Evolutionary conservation across 805 yeast species (phyloP).

Genomic region (Myxozyma nipponensis): DNA sequence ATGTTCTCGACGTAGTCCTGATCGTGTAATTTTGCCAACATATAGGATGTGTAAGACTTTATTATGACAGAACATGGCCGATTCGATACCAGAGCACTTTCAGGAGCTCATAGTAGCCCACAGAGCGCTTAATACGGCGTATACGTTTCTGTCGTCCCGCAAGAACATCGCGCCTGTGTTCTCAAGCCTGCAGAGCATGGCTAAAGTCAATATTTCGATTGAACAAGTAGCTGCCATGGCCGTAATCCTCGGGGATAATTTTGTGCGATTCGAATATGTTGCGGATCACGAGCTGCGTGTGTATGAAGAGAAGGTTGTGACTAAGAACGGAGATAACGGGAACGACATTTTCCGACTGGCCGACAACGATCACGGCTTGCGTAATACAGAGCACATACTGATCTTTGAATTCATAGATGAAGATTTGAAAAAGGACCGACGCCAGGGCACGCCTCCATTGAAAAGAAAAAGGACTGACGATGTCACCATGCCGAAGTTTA

Average conservation of each 20-base stretch:
- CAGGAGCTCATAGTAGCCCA: constrained; percentile 3
- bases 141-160: constrained; percentile 58
- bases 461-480: not conserved
- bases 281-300: constrained; percentile 18
- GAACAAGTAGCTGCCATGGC: constrained; percentile 19
- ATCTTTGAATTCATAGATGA: constrained; percentile 25
- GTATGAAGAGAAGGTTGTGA: constrained; percentile 11
- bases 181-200: constrained; percentile 46
- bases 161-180: constrained; percentile 59
- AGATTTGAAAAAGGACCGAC: constrained; percentile 1
- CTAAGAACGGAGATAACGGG: constrained; percentile 9
- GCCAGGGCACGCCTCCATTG: not conserved
- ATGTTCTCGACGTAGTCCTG: no score
- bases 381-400: not conserved
- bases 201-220: constrained; percentile 47
- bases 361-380: not conserved
- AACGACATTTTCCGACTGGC: constrained; percentile 18
- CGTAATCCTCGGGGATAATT: constrained; percentile 8
- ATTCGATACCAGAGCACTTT: constrained; percentile 1
- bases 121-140: constrained; percentile 43
- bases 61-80: no score
- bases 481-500: constrained; percentile 19
- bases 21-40: no score
- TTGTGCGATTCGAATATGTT: constrained; percentile 21
- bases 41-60: no score